Conservation (phyloP, 2,329 filamentous ascomycete genomes). For the Arthrobotrys sphaeroides region DNA sequence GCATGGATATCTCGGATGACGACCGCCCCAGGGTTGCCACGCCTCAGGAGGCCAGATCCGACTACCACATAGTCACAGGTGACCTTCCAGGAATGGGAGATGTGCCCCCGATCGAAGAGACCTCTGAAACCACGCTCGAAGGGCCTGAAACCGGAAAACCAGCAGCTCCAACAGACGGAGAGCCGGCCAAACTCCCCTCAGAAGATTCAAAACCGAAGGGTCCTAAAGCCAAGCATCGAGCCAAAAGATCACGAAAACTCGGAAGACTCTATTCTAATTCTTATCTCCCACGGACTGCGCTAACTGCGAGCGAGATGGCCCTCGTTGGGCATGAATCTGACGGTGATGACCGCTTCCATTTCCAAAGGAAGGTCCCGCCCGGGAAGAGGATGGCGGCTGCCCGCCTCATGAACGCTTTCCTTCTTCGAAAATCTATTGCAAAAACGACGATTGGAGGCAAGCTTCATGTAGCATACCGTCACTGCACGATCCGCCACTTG, state of each 20-base stretch:
- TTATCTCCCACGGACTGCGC: neutral
- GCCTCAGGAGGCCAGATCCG: neutral
- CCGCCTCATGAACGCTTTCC: neutral
- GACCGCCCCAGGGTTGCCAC: neutral
- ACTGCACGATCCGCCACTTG: conserved; percentile 23
- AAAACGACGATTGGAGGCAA: neutral
- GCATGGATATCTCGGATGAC: neutral
- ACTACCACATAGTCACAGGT: neutral
- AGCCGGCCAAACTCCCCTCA: neutral
- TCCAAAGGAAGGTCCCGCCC: neutral
- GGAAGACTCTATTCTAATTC: neutral
- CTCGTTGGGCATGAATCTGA: neutral
- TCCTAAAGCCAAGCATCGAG: too few species aligned
- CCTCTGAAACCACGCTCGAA: neutral
- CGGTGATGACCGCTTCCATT: neutral
- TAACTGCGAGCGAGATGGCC: conserved; percentile 4
- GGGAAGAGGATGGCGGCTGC: neutral
- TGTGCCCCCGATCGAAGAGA: neutral
- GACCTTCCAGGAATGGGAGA: conserved; percentile 1
- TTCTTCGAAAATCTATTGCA: neutral
- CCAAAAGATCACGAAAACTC: neutral
- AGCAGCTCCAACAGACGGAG: neutral
- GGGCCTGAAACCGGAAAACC: neutral
- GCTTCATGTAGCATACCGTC: neutral
- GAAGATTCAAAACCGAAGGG: too few species aligned